These are phyloP conservation scores for Euphorbia peplus DNA, from an alignment of 345 rosid species.

Conservation along the genomic window DNA sequence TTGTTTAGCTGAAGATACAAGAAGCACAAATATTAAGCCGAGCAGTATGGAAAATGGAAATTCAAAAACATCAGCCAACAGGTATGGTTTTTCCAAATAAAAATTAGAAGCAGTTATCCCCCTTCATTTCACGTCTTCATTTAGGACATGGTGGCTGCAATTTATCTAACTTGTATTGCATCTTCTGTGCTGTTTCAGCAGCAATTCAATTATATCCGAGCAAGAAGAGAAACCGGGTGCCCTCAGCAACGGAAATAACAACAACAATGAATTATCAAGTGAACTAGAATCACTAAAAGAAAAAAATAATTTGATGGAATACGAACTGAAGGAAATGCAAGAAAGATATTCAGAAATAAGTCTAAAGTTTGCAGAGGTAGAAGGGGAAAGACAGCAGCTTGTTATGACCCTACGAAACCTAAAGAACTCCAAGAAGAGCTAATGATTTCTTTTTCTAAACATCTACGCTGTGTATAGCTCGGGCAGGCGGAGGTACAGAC, in stretches of 20 bases:
- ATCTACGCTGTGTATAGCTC: slow-evolving; percentile 40
- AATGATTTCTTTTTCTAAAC: slow-evolving; percentile 26
- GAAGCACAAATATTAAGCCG: slow-evolving; percentile 2
- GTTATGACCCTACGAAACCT: slow-evolving; percentile 78
- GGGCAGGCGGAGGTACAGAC: slow-evolving; percentile 16
- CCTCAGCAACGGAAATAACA: slow-evolving; percentile 7
- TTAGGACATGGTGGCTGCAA: background rate
- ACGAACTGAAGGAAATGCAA: slow-evolving; percentile 90
- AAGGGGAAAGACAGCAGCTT: slow-evolving; percentile 90
- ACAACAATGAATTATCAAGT: slow-evolving; percentile 23
- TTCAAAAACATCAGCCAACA: slow-evolving; percentile 13
- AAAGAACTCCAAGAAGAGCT: slow-evolving; percentile 64
- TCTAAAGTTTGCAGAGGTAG: slow-evolving; percentile 88
- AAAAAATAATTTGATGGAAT: slow-evolving; percentile 68
- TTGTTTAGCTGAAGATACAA: slow-evolving; percentile 16
- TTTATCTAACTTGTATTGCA: slow-evolving; percentile 1
- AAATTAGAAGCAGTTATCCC: background rate
- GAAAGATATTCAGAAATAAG: slow-evolving; percentile 89
- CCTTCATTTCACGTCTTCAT: background rate
- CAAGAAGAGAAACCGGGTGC: slow-evolving; percentile 19
- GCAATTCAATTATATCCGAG: slow-evolving; percentile 8
- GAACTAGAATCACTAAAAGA: slow-evolving; percentile 52
- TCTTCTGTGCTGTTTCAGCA: slow-evolving; percentile 16
- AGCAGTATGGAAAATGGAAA: slow-evolving; percentile 19
- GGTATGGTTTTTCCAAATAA: slow-evolving; percentile 36